Evolutionary conservation across 2,329 filamentous ascomycete species (phyloP), one percentile per base, ranked within the genome.

Genomic region (Fusarium pininemorale): DNA sequence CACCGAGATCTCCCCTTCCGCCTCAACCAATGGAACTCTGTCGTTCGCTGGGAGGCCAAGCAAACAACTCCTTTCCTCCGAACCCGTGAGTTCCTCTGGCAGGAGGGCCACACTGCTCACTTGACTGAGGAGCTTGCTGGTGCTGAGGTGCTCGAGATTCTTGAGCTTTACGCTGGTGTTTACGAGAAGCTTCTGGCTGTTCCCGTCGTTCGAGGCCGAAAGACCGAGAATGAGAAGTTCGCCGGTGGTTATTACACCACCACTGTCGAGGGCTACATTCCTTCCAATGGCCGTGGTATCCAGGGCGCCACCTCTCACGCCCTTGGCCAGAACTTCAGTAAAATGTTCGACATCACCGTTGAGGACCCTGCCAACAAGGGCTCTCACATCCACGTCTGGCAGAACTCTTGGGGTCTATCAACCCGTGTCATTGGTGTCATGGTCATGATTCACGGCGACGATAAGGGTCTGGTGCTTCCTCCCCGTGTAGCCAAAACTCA

Each of bases 221-320:
- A 99, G 90, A 99, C 97, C 0, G 95, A 97, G 82, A 98, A 97
- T 80, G 96, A 99, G 86, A 98, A 98, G 86, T 99, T 99, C 78
- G 95, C 96, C 14, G 96, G 96, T 82, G 95, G 95, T 75, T 92
- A 96, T 85, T 99, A 97, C 87, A 98, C 96, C 54, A 97, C 96
- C 67, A 99, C 96, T 3, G 93, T 97, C 54, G 96, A 99, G 85
- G 96, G 95, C 39, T 99, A 98, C 83, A 98, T 99, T 76, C 95
- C 96, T 41, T 91, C 94, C 71, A 98, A 97, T 74, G 96, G 96
- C 30, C 93, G 96, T 81, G 96, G 96, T 82, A 98, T 99, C 70
- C 96, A 99, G 85, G 96, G 95, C 75, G 96, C 91, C 60, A 99
- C 96, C 45, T 98, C 94, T 59, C 96, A 99, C 86, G 94, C 92